Conservation (phyloP, 306 rosid species). For the Rubus idaeus region DNA sequence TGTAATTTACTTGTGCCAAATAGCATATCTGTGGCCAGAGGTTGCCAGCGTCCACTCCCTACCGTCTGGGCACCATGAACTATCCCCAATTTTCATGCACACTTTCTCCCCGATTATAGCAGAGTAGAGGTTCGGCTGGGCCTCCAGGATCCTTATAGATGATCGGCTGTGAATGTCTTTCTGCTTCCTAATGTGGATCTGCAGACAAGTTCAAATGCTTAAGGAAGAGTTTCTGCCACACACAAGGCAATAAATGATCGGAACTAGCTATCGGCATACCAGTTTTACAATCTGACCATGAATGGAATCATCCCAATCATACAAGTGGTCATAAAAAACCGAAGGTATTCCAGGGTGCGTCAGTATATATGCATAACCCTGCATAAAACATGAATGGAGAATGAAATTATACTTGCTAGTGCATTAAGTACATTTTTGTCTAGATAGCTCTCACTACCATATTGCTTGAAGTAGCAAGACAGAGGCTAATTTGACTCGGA, state of each 20-base stretch:
- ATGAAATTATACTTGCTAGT: neutral
- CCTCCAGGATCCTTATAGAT: slow-evolving; percentile 69
- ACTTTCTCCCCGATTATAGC: slow-evolving; percentile 76
- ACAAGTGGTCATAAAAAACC: slow-evolving; percentile 88
- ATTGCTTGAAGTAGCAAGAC: neutral
- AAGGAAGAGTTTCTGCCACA: neutral
- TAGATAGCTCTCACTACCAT: neutral
- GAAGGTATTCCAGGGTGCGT: slow-evolving; percentile 95
- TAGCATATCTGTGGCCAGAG: slow-evolving; percentile 72
- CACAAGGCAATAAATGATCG: neutral
- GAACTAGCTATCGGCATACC: slow-evolving; percentile 40
- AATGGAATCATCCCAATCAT: slow-evolving; percentile 58
- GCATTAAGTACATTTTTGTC: neutral
- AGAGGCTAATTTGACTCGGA: neutral
- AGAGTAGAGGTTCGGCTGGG: slow-evolving; percentile 70
- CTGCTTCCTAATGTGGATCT: slow-evolving; percentile 75
- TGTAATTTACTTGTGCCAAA: slow-evolving; percentile 61
- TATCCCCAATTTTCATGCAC: slow-evolving; percentile 88
- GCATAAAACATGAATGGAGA: slow-evolving; percentile 10
- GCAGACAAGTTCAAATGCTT: slow-evolving; percentile 30
- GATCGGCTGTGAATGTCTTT: slow-evolving; percentile 80
- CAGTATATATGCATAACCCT: slow-evolving; percentile 90
- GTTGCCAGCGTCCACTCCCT: slow-evolving; percentile 80
- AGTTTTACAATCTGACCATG: slow-evolving; percentile 76
- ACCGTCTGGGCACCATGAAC: slow-evolving; percentile 80